Evolutionary conservation across 2,329 filamentous ascomycete genomes (phyloP), one percentile per base, ranked within the genome.

Genomic region (Tympanopsis confertula): DNA sequence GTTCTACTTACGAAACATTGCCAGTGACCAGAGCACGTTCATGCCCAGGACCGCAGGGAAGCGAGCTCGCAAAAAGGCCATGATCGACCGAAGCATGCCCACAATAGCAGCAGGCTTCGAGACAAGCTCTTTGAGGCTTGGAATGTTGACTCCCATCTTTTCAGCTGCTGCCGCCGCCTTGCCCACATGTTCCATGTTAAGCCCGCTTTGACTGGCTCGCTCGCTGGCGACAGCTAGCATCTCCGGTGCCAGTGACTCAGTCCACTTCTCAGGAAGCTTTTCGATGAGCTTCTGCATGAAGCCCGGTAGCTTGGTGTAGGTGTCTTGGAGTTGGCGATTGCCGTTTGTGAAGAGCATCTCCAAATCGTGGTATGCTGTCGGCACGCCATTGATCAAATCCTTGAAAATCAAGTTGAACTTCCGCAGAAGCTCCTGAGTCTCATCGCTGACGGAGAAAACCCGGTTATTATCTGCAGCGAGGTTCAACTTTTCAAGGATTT

Each of bases 381-480:
- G 76, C 0, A 68, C 75, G 38, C 76, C 76, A 39, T 76, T 76
- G 46, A 80, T 62, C 22, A 78, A 59, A 47, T 81, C 76, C 45
- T 75, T 78, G 46, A 81, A 69, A 7, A 78, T 68, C 35, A 74
- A 57, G 14, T 73, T 78, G 57, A 80, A 81, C 44, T 75, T 72
- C 35, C 69, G 66, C 37, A 80, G 65, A 18, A 79, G 61, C 39
- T 78, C 69, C 45, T 77, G 70, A 1, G 74, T 78, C 43, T 79
- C 75, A 39, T 70, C 68, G 33, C 69, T 72, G 50, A 80, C 67
- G 32, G 69, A 72, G 52, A 80, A 79, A 39, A 77, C 73, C 13
- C 71, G 68, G 48, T 80, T 79, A 55, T 80, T 78, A 41, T 78
- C 68, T 3, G 72, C 71, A 13, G 71, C 68, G 22, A 80, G 65